Base-by-base conservation (phyloP, 2,329 filamentous ascomycete genomes). In the Byssoonygena ceratinophila region DNA sequence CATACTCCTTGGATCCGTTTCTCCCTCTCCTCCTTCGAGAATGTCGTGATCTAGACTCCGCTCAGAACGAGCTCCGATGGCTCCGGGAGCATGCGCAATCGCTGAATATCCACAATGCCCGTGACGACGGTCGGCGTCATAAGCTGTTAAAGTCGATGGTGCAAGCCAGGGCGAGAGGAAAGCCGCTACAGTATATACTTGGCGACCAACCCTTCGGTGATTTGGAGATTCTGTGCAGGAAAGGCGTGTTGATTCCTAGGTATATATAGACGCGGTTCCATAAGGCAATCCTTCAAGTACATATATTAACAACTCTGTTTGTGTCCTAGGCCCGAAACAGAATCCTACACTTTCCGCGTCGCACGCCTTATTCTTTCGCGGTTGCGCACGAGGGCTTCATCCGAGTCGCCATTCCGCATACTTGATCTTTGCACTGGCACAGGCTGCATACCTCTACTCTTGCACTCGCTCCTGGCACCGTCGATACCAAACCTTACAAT, bases 381-480 rank as follows among this genome's bases (percentile, higher is more conserved):
- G 49, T 3, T 27, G 25, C 7, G 16, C n/a, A 43, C 18, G 12
- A 54, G 58, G 18, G 46, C 14, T 23, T 5, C 25, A 25, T 29
- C 16, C 16, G 8, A 29, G 18, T 57, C 59, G 59, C 56, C 62
- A 14, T 60, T 94, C 11, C 77, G 75, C 11, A 73, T 97, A 37
- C 67, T 96, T 7, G 92, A 98, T 66, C 74, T 96, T 27, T 97
- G 92, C 67, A 90, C 88, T 0, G 92, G 92, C 8, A 87, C 86
- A 4, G 92, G 92, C 3, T 96, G 91, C 69, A 94, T 97, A 57
- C 79, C 88, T 0, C 76, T 97, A 7, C 77, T 87, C 2, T 74
- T 95, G 5, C 80, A 85, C 56, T 74, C 82, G 32, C 74, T 83
- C 8, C 76, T 88, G 54, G 64, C 61, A 29, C 59, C 64, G 2